Base-by-base conservation (phyloP, 2,329 filamentous ascomycete genomes). In the Rhynchosporium graminicola region DNA sequence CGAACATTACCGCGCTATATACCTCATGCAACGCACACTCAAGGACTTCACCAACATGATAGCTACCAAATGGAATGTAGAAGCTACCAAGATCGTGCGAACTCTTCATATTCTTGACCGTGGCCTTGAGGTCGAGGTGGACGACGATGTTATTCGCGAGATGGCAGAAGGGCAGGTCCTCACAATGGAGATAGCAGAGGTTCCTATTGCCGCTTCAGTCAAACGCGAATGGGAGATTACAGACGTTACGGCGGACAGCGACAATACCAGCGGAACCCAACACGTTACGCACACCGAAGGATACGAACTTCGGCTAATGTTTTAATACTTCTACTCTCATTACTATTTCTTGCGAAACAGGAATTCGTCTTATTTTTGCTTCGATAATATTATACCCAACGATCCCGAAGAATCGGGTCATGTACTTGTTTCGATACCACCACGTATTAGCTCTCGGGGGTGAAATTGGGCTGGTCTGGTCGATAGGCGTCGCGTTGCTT, bases 101-200 rank as follows among this genome's bases (percentile, higher is more conserved):
- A 87, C 88, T 1, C 80, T 96, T 4, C 90, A 87, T 62, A 80
- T 92, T 59, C 88, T 91, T 81, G 67, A 87, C 13, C 87, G 87
- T 67, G 92, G 92, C 0, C 77, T 97, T 1, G 87, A 92, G 71
- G 87, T 98, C 60, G 86, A 96, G 72, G 83, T 98, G 70, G 95
- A 98, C 71, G 92, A 98, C 72, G 92, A 97, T 66, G 88, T 96
- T 54, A 85, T 98, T 38, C 84, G 84, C 50, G 89, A 94, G 74
- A 80, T 98, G 58, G 84, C 87, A 1, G 95, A 99, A 77, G 93
- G 92, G 38, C 92, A 98, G 75, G 94, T 97, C 72, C 95, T 98
- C 89, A 84, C 88, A 63, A 82, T 90, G 62, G 88, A 95, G 69
- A 80, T 90, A 47, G 70, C 75, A 36, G 67, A 69, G 40, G 46